Evolutionary conservation across 192 early-diverging fungal genomes (phyloP), one percentile per base, ranked within the genome.

Genomic region (Globomyces pollinis-pini): DNA sequence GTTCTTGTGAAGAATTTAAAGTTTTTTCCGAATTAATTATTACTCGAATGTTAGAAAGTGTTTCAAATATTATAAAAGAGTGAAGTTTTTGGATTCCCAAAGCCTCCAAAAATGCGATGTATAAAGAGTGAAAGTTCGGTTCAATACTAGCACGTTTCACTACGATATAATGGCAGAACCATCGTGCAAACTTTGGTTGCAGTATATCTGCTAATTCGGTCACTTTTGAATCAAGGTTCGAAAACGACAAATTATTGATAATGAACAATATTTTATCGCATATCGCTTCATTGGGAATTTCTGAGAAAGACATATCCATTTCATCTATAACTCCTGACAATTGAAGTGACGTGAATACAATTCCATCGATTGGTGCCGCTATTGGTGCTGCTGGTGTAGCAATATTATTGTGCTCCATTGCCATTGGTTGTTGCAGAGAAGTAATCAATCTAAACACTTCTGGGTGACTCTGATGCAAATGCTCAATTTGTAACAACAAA

Each of bases 221-320:
- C 4, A 79, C 73, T 72, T 97, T 97, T 12, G 72, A 72, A 0
- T 82, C 84, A 1, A 97, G 61, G 60, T 96, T 99, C 63, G 79
- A 89, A 21, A 75, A 76, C 26, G 92, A 86, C 35, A 99, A 70
- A 59, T 99, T 99, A 78, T 99, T 99, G 62, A 99, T 84, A 23
- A 91, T 91, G 69, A 99, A 99, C 30, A 94, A 79, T 41, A 99
- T 91, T 74, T 95, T 94, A 67, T 99, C 96, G 65, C 87, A 82
- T 16, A 78, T 69, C 1, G 69, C 75, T 59, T 89, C 80, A 21
- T 61, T 52, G 0, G 87, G 87, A 7, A 74, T 67, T 55, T 80
- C 77, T 18, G 18, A 42, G 3, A 68, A 63, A 28, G 67, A 73
- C 56, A 72, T 60, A 43, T 72, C 72, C 0, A 56, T 66, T n/a